These are phyloP conservation scores for Dalbergia oliveri DNA, from an alignment of 306 rosid species.

Conservation along the genomic window DNA sequence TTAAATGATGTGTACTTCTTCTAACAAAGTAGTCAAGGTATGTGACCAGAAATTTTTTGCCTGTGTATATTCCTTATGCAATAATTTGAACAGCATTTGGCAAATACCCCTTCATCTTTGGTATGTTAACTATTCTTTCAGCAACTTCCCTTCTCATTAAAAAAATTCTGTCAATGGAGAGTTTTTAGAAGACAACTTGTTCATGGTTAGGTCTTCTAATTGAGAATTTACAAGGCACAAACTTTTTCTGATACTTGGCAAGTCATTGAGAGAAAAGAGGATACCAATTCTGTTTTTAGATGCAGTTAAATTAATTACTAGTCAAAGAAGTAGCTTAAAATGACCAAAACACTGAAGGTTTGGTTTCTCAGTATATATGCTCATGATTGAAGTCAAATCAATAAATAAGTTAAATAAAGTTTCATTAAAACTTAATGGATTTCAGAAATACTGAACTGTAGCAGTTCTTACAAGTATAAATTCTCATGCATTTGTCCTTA, in stretches of 20 bases:
- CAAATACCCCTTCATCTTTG: background rate
- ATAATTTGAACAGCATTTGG: background rate
- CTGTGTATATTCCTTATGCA: background rate
- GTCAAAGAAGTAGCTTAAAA: background rate
- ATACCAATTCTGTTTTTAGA: background rate
- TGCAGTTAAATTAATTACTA: background rate
- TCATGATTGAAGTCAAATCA: background rate
- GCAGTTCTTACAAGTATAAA: background rate
- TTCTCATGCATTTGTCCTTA: background rate
- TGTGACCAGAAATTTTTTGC: background rate
- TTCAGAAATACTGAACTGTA: background rate
- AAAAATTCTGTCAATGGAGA: background rate
- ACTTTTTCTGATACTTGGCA: background rate
- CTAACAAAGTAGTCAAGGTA: slow-evolving; percentile 18
- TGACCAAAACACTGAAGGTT: background rate
- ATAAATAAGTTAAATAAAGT: background rate
- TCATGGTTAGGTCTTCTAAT: background rate
- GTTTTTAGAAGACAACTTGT: background rate
- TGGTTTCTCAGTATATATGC: slow-evolving; percentile 10
- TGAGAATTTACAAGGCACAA: background rate
- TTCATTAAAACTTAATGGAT: background rate
- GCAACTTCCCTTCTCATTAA: background rate
- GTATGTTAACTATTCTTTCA: background rate
- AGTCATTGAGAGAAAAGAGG: background rate
- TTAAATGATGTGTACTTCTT: slow-evolving; percentile 18